Conservation (phyloP, 2,329 filamentous ascomycete species). For the Ophiobolus disseminans region DNA sequence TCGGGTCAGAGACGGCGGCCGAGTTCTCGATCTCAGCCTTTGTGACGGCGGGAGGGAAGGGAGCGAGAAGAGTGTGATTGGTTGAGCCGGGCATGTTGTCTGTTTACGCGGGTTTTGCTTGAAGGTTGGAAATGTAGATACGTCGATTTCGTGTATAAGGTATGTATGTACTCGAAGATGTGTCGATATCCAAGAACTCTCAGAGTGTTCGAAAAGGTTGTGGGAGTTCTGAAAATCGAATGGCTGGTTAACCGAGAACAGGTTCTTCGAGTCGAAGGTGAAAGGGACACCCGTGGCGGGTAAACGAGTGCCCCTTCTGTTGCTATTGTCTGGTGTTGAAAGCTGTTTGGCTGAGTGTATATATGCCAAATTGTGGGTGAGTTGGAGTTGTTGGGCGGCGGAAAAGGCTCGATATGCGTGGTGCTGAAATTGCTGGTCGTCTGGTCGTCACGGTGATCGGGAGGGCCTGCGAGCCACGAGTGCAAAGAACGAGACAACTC, state of each 20-base stretch:
- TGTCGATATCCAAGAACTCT: too few relatives aligned
- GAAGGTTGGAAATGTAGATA: not conserved
- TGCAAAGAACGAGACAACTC: too few relatives aligned
- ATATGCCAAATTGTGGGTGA: not conserved
- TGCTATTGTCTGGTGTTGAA: conserved; percentile 15
- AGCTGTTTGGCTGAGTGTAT: conserved; percentile 1
- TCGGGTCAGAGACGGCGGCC: conserved; percentile 7
- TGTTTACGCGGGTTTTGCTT: not conserved
- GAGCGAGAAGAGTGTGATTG: conserved; percentile 7
- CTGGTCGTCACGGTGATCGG: too few relatives aligned
- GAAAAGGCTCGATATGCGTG: too few relatives aligned
- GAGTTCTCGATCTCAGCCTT: conserved; percentile 17
- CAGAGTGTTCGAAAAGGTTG: not conserved
- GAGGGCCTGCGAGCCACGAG: too few relatives aligned
- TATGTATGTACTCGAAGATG: too few relatives aligned
- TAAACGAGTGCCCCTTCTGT: conserved; percentile 10
- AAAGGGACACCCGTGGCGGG: conserved; percentile 14
- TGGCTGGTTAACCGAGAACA: conserved; percentile 10
- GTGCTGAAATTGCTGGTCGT: too few relatives aligned
- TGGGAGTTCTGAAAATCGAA: conserved; percentile 8
- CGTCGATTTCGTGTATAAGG: too few relatives aligned
- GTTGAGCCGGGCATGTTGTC: conserved; percentile 1
- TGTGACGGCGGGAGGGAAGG: conserved; percentile 23
- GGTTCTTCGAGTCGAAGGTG: conserved; percentile 11
- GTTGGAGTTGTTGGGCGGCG: not conserved